Conservation (phyloP, 495 filamentous ascomycete species). For the Penicillium dipodomyicola region DNA sequence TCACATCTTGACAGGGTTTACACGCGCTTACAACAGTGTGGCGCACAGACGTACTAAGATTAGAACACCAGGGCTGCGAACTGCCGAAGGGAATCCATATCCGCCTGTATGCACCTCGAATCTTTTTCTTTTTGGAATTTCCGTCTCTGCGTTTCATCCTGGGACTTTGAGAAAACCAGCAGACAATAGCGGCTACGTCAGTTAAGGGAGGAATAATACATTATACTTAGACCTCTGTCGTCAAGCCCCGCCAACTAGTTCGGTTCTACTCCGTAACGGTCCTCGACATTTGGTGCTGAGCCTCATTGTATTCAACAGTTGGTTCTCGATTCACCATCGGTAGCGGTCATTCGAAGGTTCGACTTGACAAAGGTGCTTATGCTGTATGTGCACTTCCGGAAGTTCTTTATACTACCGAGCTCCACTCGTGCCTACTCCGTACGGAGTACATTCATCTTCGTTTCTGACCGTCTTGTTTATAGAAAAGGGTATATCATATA, state of each 20-base stretch:
- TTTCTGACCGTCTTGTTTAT: neutral
- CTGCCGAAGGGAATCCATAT: neutral
- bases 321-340: neutral
- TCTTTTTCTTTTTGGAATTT: neutral
- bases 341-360: neutral
- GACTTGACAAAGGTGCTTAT: neutral
- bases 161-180: neutral
- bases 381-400: neutral
- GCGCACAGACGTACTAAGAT: slow-evolving; percentile 15
- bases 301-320: neutral
- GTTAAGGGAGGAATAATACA: neutral
- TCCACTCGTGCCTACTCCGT: neutral
- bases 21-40: slow-evolving; percentile 14
- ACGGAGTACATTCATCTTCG: neutral
- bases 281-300: neutral
- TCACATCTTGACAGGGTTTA: slow-evolving; percentile 16
- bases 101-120: neutral
- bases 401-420: neutral
- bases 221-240: neutral
- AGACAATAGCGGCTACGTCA: neutral
- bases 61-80: slow-evolving; percentile 12
- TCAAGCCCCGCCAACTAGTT: slow-evolving; percentile 3
- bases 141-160: neutral
- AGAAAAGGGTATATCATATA: neutral
- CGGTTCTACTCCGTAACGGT: neutral